These are phyloP conservation scores for Bertia moriformis DNA, from an alignment of 2,329 filamentous ascomycete genomes.

Conservation along the genomic window DNA sequence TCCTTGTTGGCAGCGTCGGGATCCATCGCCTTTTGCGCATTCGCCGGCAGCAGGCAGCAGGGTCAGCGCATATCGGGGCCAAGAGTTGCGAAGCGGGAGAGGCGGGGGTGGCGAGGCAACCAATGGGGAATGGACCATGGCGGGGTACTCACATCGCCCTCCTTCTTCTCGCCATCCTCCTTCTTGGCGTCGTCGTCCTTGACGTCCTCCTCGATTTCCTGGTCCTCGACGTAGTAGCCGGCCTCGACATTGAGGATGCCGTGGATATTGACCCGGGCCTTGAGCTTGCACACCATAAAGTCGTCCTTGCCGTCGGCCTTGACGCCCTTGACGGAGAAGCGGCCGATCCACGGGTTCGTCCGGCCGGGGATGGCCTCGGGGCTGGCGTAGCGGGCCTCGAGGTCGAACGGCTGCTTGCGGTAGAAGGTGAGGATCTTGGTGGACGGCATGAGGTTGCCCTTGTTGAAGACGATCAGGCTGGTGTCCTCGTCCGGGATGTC, in stretches of 20 bases:
- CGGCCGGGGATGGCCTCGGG: slow-evolving; percentile 78
- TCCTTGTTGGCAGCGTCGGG: slow-evolving; percentile 60
- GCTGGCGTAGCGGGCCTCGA: slow-evolving; percentile 86
- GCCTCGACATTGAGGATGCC: slow-evolving; percentile 92
- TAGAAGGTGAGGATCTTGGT: slow-evolving; percentile 99
- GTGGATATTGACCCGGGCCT: slow-evolving; percentile 91
- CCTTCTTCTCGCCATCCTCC: slow-evolving; percentile 40
- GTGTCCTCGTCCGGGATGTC: slow-evolving; percentile 98
- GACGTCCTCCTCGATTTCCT: slow-evolving; percentile 88
- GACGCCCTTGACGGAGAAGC: slow-evolving; percentile 95
- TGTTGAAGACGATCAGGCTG: slow-evolving; percentile 91
- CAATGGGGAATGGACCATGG: no score
- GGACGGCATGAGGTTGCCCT: slow-evolving; percentile 88
- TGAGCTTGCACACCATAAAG: slow-evolving; percentile 99
- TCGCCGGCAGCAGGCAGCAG: slow-evolving; percentile 10
- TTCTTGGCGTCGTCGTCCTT: slow-evolving; percentile 57
- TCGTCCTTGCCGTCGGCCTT: slow-evolving; percentile 86
- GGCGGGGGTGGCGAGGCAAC: slow-evolving; percentile 6
- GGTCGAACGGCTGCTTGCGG: slow-evolving; percentile 90
- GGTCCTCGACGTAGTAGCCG: slow-evolving; percentile 94
- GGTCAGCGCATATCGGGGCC: neutral
- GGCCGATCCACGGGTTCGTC: slow-evolving; percentile 84
- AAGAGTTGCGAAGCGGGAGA: slow-evolving; percentile 3
- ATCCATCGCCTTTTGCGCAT: slow-evolving; percentile 67
- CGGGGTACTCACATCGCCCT: slow-evolving; percentile 67